Evolutionary conservation across 257 asterid genomes (phyloP).

Genomic region (Fraxinus excelsior): DNA sequence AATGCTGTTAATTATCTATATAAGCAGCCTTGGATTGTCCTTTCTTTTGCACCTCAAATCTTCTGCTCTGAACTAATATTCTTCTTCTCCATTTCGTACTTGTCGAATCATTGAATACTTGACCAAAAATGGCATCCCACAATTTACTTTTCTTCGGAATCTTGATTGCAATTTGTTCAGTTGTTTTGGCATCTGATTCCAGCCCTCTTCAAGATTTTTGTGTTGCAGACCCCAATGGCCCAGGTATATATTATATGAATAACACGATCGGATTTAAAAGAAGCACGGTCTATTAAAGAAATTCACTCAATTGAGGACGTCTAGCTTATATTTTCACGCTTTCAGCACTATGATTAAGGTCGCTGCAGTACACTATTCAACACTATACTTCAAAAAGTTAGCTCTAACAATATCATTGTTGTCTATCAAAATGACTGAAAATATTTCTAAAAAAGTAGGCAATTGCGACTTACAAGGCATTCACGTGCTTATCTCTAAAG

Average conservation of each 20-base stretch:
- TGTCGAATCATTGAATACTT: not conserved
- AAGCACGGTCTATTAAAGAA: too few relatives aligned
- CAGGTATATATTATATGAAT: constrained; percentile 23
- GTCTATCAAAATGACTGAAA: too few relatives aligned
- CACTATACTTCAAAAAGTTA: too few relatives aligned
- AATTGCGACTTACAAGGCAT: too few relatives aligned
- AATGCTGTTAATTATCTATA: not conserved
- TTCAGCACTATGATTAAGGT: too few relatives aligned
- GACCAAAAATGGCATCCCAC: constrained; percentile 28
- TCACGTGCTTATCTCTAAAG: too few relatives aligned
- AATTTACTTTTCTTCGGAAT: constrained; percentile 19
- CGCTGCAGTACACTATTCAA: too few relatives aligned
- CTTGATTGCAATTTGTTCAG: constrained; percentile 21
- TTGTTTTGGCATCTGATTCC: constrained; percentile 46
- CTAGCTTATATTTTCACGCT: too few relatives aligned
- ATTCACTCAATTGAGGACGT: too few relatives aligned
- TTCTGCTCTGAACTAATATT: not conserved
- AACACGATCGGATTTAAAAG: too few relatives aligned
- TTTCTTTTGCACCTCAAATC: not conserved
- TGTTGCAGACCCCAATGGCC: constrained; percentile 35
- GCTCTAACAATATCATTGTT: too few relatives aligned
- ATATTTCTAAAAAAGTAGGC: too few relatives aligned
- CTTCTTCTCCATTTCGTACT: not conserved
- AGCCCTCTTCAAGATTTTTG: constrained; percentile 58
- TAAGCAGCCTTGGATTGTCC: not conserved